Evolutionary conservation across 2,329 filamentous ascomycete genomes (phyloP).

Genomic region (Phyllosticta citribraziliensis): DNA sequence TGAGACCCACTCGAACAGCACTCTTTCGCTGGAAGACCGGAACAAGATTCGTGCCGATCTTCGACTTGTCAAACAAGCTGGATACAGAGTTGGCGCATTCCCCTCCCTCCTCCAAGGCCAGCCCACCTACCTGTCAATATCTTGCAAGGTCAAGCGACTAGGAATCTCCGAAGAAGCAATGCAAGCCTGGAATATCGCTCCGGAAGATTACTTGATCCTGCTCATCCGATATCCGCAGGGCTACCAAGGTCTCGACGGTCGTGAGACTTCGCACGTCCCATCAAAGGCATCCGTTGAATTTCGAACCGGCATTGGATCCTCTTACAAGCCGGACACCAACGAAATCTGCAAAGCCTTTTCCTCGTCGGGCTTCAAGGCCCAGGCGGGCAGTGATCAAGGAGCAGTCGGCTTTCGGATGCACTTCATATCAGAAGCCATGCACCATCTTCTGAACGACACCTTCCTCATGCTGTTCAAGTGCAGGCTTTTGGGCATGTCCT

Average conservation of each 20-base stretch:
- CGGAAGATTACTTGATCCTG: slow-evolving; percentile 61
- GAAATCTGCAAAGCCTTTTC: slow-evolving; percentile 47
- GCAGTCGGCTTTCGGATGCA: slow-evolving; percentile 41
- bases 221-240: slow-evolving; percentile 54
- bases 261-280: background rate
- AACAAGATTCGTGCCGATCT: slow-evolving; percentile 52
- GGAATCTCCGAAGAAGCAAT: slow-evolving; percentile 64
- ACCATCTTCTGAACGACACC: slow-evolving; percentile 55
- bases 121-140: slow-evolving; percentile 52
- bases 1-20: background rate
- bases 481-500: slow-evolving; percentile 47
- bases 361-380: slow-evolving; percentile 23
- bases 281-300: slow-evolving; percentile 38
- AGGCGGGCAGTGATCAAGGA: slow-evolving; percentile 7
- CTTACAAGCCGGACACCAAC: slow-evolving; percentile 57
- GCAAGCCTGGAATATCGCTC: slow-evolving; percentile 64
- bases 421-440: slow-evolving; percentile 64
- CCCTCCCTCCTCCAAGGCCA: slow-evolving; percentile 40
- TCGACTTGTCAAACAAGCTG: slow-evolving; percentile 48
- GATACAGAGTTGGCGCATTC: slow-evolving; percentile 60
- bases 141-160: slow-evolving; percentile 59
- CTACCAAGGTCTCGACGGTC: slow-evolving; percentile 46
- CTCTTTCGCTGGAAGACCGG: slow-evolving; percentile 5
- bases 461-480: slow-evolving; percentile 55
- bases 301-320: slow-evolving; percentile 59